Evolutionary conservation across 352 stramenopile species (phyloP), one percentile per base, ranked within the genome.

Genomic region (Phytopythium sindhum): DNA sequence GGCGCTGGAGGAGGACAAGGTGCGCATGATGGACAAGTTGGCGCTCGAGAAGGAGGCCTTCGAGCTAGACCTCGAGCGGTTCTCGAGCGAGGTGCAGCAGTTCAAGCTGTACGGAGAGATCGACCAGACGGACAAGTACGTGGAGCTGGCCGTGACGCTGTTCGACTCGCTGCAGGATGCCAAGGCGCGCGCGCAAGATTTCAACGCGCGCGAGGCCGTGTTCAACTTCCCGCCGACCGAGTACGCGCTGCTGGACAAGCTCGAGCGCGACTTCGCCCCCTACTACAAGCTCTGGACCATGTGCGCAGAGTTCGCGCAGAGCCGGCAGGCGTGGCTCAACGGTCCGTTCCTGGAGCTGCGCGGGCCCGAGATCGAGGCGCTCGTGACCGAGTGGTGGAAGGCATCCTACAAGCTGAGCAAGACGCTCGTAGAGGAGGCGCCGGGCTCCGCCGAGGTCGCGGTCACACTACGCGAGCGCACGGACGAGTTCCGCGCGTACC

Each of bases 221-320:
- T 98, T 98, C 70, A 93, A 92, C 17, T 98, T 98, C 41, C 87
- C 87, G 10, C 88, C 89, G 17, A 98, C 92, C 0, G 93, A 98
- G 41, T 98, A 98, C 66, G 81, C 84, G 31, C 77, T 96, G 23
- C 64, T 98, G 21, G 65, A 65, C 33, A 91, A 94, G 55, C 74
- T 97, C 19, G 89, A 98, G 66, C 70, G 65, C 1, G 85, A 97
- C 54, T 96, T 98, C 42, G 67, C 81, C 15, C 92, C 91, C 26
- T 98, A 97, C 72, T 97, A 96, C 66, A 96, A 97, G 63, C 83
- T 98, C 6, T 98, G 95, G 93, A 98, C 91, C 11, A 98, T 98
- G 90, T 95, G 94, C 64, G 94, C 82, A 41, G 93, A 98, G 66
- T 98, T 98, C 69, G 86, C 97, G 58, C 83, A 91, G 57, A 97